A percentile compares a stretch with the other conserved stretches of the same genome.
phyloP scores from a whole-genome alignment of 352 stramenopile species.

The Lagenidium giganteum region DNA sequence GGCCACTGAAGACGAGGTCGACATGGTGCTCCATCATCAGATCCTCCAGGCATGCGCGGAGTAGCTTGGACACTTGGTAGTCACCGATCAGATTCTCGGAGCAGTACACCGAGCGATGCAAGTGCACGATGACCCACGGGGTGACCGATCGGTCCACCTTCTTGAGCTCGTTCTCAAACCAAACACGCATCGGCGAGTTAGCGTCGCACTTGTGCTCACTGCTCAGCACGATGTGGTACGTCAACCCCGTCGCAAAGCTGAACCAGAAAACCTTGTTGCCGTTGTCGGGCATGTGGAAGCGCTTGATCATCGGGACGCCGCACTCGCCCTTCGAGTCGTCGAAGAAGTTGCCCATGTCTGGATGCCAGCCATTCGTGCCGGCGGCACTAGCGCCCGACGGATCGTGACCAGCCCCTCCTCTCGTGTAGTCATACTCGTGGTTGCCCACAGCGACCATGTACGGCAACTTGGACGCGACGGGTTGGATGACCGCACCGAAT shows the following conservation, averaged over 20 bases:
- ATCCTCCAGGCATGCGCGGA: slow-evolving; percentile 15
- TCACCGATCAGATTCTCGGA: slow-evolving; percentile 12
- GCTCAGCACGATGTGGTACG: slow-evolving; percentile 14
- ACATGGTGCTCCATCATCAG: slow-evolving; percentile 20
- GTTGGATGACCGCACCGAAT: slow-evolving; percentile 57
- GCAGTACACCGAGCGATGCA: slow-evolving; percentile 26
- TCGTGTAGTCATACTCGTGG: slow-evolving; percentile 17
- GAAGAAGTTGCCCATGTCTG: slow-evolving; percentile 11
- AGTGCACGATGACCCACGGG: slow-evolving; percentile 27
- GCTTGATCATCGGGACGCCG: slow-evolving; percentile 41
- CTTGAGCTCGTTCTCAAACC: slow-evolving; percentile 22
- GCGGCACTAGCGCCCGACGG: slow-evolving; percentile 7
- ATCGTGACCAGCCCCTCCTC: slow-evolving; percentile 7
- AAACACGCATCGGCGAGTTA: slow-evolving; percentile 16
- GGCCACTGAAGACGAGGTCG: slow-evolving; percentile 22
- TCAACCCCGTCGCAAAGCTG: slow-evolving; percentile 18
- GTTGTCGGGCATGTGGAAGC: slow-evolving; percentile 47
- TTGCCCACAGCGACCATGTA: slow-evolving; percentile 51
- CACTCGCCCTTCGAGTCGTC: slow-evolving; percentile 50
- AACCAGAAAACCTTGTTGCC: slow-evolving; percentile 26
- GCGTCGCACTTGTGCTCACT: slow-evolving; percentile 20
- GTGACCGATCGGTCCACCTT: slow-evolving; percentile 21
- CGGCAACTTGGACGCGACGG: slow-evolving; percentile 49
- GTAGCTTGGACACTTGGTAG: slow-evolving; percentile 11
- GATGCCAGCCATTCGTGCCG: slow-evolving; percentile 8